Base-by-base conservation (phyloP, 169 alveolate genomes). In the Plasmodium gallinaceum region DNA sequence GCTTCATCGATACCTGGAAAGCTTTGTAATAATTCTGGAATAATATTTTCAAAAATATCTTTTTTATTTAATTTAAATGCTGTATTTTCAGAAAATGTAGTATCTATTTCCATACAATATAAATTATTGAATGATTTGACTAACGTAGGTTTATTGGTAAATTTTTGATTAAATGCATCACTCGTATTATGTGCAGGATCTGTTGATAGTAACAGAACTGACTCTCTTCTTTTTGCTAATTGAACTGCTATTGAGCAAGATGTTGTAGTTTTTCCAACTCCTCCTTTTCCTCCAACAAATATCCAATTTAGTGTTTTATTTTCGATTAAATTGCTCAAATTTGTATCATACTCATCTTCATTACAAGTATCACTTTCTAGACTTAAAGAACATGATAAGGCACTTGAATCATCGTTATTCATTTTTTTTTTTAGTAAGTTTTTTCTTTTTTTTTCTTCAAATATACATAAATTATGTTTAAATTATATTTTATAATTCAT, bases 241-340 rank as follows among this genome's bases (percentile, higher is more conserved):
- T 96, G 94, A 0, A 98, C 96, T 42, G 99, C 99, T 48, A 99
- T 93, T 24, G 99, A 96, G 51, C 99, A 97, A 20, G 99, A 97
- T n/a, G 99, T 96, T 8, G 99, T 98, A 9, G 99, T 98, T 93
- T 99, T 99, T 2, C 99, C 99, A 12, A 99, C 99, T 57, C 99
- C 99, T 61, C 99, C 99, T 93, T 99, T 99, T 6, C 99, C 99
- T 39, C 99, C 99, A 5, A 99, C 99, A 91, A 99, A 99, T 45
- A 99, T 97, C 99, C 99, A 99, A 92, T 97, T 97, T 80, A 98
- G 88, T 7, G 99, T 66, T 43, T 64, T 51, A 64, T 95, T 94
- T 46, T 76, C 89, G 8, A 76, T 52, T 8, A 76, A 58, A 18
- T 76, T 76, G 22, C 18, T 76, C 70, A 76, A 64, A 64, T 76